Evolutionary conservation across 768 basidiomycete species (phyloP), one percentile per base, ranked within the genome.

Genomic region (Pleurotus sapidus): DNA sequence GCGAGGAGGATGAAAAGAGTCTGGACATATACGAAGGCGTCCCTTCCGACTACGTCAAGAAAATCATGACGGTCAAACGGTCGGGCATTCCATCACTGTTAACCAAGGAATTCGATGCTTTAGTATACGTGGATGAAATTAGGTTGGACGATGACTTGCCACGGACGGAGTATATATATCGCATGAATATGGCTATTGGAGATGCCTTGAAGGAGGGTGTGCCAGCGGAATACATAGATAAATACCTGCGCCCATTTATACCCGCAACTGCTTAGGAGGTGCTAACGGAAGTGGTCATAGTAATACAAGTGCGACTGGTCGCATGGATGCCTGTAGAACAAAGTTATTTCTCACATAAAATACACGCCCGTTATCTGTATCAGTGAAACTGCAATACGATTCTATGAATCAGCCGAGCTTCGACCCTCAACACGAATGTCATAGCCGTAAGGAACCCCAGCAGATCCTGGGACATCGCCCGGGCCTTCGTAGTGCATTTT

Each of bases 401-500:
- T 9, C 30, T 34, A 34, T 34, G 30, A 34, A 34, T 86, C 76
- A 20, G 82, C 73, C 42, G 88, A 83, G 57, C 69, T 79, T 43
- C 74, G 79, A 18, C 83, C 83, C 59, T 78, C 78, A 27, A 83
- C 79, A 47, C 92, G 89, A 57, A 88, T 63, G 55, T 88, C 87
- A 64, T 94, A 94, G 18, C 90, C 93, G 71, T 93, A 94, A 27
- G 88, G 89, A 64, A 77, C 76, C n/a, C 76, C 81, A 30, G 80
- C 72, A 15, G 82, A 78, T 15, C 88, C 88, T 47, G 82, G 80
- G 55, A 82, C 81, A 61, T 87, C 74, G 18, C 87, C 88, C 40
- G 88, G 85, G 8, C 92, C 92, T 20, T 96, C 89, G 77, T 96
- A 96, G 72, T 97, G 94, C 79, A 96, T 72, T 72, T 88, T 84